Percentiles rank a stretch among this genome's conserved stretches.
Conservation (phyloP, 176 grass and related monocot species). For the Carex scoparia region DNA sequence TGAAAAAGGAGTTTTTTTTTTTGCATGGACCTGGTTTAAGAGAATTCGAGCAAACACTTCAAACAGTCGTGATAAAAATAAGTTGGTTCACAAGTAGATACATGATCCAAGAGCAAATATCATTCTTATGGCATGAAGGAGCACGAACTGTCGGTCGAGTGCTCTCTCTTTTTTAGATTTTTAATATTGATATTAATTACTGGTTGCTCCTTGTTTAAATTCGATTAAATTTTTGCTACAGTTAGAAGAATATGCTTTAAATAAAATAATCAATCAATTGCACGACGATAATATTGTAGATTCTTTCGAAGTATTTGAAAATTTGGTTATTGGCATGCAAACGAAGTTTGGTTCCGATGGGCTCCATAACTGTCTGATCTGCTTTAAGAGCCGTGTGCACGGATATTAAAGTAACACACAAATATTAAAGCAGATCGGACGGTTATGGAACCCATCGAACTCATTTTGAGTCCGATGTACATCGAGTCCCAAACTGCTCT, state of each 20-base stretch:
- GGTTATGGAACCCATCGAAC: too few relatives aligned
- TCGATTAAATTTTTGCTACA: background rate
- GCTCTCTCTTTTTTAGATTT: background rate
- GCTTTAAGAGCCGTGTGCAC: too few relatives aligned
- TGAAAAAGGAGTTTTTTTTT: background rate
- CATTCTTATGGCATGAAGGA: background rate
- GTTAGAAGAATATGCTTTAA: background rate
- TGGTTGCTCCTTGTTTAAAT: background rate
- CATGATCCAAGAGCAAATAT: background rate
- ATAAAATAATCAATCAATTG: background rate
- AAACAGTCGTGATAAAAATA: background rate
- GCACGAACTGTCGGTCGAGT: slow-evolving; percentile 18
- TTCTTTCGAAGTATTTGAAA: background rate
- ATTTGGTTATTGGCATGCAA: background rate
- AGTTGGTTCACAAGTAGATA: background rate
- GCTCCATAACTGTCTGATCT: too few relatives aligned
- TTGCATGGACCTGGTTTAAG: background rate
- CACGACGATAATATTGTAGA: background rate
- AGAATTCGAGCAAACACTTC: background rate
- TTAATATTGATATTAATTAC: background rate
- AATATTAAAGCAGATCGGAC: too few relatives aligned
- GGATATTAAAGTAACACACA: too few relatives aligned
- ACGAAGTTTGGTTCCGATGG: too few relatives aligned
- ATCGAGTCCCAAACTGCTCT: too few relatives aligned
- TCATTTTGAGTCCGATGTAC: too few relatives aligned